phyloP scores from a whole-genome alignment of 2,329 filamentous ascomycete species.

The Venturia oleaginea region DNA sequence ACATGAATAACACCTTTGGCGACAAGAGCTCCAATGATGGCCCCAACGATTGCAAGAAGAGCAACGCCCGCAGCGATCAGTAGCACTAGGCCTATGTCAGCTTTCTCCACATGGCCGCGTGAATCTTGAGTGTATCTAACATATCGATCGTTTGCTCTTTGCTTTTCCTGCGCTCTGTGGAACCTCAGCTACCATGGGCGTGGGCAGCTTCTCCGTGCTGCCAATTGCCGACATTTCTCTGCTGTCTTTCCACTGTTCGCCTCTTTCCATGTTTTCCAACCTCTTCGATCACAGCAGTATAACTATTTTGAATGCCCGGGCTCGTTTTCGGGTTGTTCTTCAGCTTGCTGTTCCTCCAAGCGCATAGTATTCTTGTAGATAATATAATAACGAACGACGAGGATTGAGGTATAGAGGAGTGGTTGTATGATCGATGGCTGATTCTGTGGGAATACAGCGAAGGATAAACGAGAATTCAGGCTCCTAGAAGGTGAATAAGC shows the following conservation, averaged over 20 bases:
- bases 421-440: background rate
- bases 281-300: background rate
- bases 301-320: background rate
- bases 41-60: background rate
- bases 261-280: background rate
- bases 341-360: background rate
- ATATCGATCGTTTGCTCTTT: background rate
- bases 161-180: background rate
- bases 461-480: background rate
- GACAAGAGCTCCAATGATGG: constrained; percentile 35
- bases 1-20: constrained; percentile 7
- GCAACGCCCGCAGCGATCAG: background rate
- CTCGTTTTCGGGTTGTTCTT: background rate
- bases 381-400: background rate
- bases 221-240: background rate
- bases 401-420: too few relatives aligned
- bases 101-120: background rate
- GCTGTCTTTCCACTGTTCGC: background rate
- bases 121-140: background rate
- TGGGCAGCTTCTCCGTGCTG: constrained; percentile 1
- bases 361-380: background rate
- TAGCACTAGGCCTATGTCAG: background rate
- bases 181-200: background rate
- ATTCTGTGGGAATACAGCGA: background rate
- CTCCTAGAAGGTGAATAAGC: background rate